Base-by-base conservation (phyloP, 306 rosid species). In the Morella rubra region DNA sequence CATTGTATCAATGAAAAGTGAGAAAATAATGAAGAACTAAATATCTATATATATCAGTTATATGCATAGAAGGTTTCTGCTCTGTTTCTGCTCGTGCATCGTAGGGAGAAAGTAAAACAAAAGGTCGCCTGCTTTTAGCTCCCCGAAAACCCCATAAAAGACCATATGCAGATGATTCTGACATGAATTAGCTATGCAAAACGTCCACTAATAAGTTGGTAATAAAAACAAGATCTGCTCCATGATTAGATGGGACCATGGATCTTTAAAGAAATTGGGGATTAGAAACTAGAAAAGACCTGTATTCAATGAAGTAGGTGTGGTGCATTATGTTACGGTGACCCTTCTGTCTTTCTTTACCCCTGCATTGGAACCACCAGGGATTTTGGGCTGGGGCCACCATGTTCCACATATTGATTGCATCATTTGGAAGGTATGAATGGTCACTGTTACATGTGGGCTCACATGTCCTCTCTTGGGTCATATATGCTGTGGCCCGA, bases 381-480 rank as follows among this genome's bases (percentile, higher is more conserved):
- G 42, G 73, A 64, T 70, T 82, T 76, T 55, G 73, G 64, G 14
- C 73, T 18, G 44, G 32, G 45, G 58, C 75, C 83, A 64, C 60
- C 71, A 82, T 81, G 79, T 67, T 84, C 60, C 6, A 15, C 44
- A 32, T 10, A 59, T 72, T 49, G 49, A 32, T 72, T 79, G 56
- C 73, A 73, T 58, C 5, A 40, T 65, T 40, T 65, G 46, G 7
- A 45, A 42, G 40, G 44, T 64, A 46, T 62, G 71, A 61, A 45
- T 41, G 69, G 45, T 69, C 82, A 67, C 10, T 45, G 41, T 69
- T 45, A 50, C 83, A 74, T 32, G 85, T 84, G 87, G 81, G 82
- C 76, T 76, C 73, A 3, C 76, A 64, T 64, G 84, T 73, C 67
- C 56, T 46, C 27, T 52, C 75, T 59, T 69, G 69, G 66, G 84